Conservation (phyloP, 139 green algal species). For the Chlorella sp. region DNA sequence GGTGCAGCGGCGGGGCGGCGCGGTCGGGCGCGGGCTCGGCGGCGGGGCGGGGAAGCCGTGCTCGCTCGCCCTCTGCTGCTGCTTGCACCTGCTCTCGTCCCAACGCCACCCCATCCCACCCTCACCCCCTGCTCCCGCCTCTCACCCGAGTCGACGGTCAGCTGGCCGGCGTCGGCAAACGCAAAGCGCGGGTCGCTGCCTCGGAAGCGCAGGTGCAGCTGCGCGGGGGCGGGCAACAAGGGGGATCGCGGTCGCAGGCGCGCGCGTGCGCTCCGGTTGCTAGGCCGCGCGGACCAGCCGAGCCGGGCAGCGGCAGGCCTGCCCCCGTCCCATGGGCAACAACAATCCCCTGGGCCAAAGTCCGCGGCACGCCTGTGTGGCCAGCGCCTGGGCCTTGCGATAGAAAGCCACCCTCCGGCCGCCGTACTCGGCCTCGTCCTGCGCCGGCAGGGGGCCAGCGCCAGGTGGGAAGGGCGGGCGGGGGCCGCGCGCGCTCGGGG, state of each 20-base stretch:
- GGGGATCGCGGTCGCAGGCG: too few relatives aligned
- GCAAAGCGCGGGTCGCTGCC: conserved; percentile 32
- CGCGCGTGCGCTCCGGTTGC: too few relatives aligned
- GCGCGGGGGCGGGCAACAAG: too few relatives aligned
- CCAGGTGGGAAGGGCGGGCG: too few relatives aligned
- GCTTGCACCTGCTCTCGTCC: background rate
- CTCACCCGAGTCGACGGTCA: conserved; percentile 47
- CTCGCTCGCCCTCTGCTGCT: background rate
- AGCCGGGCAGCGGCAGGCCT: too few relatives aligned
- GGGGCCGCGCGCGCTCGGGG: too few relatives aligned
- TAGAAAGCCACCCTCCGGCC: conserved; percentile 48
- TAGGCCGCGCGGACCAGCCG: too few relatives aligned
- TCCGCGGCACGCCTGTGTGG: too few relatives aligned
- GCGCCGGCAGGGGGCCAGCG: too few relatives aligned
- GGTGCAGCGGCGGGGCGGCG: background rate
- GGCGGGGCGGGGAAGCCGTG: background rate
- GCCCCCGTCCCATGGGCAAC: too few relatives aligned
- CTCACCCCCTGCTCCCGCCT: background rate
- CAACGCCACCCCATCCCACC: background rate
- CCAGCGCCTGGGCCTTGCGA: conserved; percentile 60
- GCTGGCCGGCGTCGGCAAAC: conserved; percentile 35
- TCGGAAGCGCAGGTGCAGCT: conserved; percentile 43
- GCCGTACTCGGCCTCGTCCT: too few relatives aligned
- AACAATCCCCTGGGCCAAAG: too few relatives aligned
- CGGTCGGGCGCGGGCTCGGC: background rate